Evolutionary conservation across 2,329 filamentous ascomycete genomes (phyloP), one percentile per base, ranked within the genome.

Genomic region (Metarhizium humberi): DNA sequence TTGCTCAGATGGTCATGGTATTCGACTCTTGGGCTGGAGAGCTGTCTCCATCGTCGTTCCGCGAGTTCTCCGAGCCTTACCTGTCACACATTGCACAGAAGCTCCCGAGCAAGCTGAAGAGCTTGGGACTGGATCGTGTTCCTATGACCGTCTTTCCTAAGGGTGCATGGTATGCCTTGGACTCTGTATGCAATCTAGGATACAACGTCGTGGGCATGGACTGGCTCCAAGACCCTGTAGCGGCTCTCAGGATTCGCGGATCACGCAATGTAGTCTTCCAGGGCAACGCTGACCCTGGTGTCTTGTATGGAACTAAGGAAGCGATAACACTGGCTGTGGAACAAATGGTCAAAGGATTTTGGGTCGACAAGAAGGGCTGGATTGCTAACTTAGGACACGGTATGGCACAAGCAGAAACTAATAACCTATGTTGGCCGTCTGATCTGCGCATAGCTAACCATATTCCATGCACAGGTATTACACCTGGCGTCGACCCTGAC

Each of bases 101-200:
- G 62, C 79, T 99, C 3, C 92, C 92, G 1, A 78, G 76, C 63
- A 85, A 84, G 58, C 75, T 97, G 56, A 76, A 81, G 62, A 87
- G 89, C 67, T 78, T 95, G 67, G 85, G 85, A 0, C 73, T 92
- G 53, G 88, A 92, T 56, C 78, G 76, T 11, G 92, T 99, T 3
- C 94, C 94, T 3, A 96, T 97, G 92, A 95, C 92, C 5, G 91
- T 97, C 29, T 99, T 99, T 71, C 91, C 94, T 40, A 99, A 99
- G 76, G 94, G 94, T 11, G 92, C 94, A 11, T 97, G 94, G 89
- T 94, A 95, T 71, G 90, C 91, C 4, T 78, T 99, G 51, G 89
- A 96, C 63, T 85, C 88, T 36, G 81, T 94, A 20, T 96, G 92
- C 74, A 77, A 91, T 65, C 82, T 92, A 16, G 92, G 91, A 45